These are phyloP conservation scores for Neonectria faginata DNA, from an alignment of 2,329 filamentous ascomycete species.

Conservation along the genomic window DNA sequence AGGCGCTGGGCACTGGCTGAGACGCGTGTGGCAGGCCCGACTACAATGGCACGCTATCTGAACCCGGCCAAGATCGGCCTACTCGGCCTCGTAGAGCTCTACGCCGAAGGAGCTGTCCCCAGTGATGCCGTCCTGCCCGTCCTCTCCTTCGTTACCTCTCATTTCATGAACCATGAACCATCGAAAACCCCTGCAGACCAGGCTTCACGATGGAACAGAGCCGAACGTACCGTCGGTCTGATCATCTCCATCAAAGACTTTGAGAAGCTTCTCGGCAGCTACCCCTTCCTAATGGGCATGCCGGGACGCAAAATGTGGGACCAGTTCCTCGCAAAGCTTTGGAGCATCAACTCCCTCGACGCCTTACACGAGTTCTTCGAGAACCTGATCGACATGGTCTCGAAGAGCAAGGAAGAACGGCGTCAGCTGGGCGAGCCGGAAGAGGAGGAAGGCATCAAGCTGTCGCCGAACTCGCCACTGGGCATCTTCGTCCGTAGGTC, in stretches of 20 bases:
- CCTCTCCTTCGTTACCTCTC: conserved; percentile 81
- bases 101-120: conserved; percentile 77
- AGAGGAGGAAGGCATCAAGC: conserved; percentile 66
- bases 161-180: conserved; percentile 67
- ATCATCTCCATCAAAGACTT: conserved; percentile 69
- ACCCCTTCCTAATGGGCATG: conserved; percentile 66
- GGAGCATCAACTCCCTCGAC: conserved; percentile 86
- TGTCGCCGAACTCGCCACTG: conserved; percentile 81
- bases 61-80: conserved; percentile 91
- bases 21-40: not conserved
- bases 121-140: conserved; percentile 78
- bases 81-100: conserved; percentile 83
- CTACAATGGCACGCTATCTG: conserved; percentile 80
- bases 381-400: conserved; percentile 67
- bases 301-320: conserved; percentile 91
- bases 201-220: conserved; percentile 58
- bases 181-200: conserved; percentile 46
- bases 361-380: conserved; percentile 82
- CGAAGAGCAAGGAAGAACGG: conserved; percentile 71
- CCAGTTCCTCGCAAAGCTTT: conserved; percentile 81
- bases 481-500: conserved; percentile 83
- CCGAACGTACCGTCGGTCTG: conserved; percentile 63
- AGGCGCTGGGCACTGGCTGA: not conserved
- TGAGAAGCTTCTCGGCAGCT: conserved; percentile 66
- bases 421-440: conserved; percentile 59